A percentile compares a stretch with the other conserved stretches of the same genome.
Conservation (phyloP, 345 rosid genomes). For the Bruguiera parviflora region DNA sequence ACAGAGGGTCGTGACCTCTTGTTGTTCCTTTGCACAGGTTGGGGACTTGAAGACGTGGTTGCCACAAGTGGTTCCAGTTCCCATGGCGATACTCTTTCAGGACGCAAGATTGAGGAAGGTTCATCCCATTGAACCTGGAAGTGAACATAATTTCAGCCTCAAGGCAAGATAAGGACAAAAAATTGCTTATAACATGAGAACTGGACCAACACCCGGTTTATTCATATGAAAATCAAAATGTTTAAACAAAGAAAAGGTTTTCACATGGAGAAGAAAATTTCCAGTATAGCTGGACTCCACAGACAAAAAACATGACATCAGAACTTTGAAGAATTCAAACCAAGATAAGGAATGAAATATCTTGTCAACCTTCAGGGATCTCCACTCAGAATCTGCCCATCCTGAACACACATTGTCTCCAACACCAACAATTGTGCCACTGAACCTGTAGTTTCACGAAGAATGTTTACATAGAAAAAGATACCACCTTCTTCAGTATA, state of each 20-base stretch:
- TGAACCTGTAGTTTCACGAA: constrained; percentile 54
- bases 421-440: constrained; percentile 96
- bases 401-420: constrained; percentile 62
- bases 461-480: neutral
- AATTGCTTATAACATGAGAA: neutral
- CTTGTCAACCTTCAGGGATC: constrained; percentile 78
- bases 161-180: neutral
- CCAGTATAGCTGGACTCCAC: neutral
- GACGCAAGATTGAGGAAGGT: constrained; percentile 76
- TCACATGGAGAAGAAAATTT: neutral
- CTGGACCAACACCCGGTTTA: neutral
- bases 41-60: constrained; percentile 52
- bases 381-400: constrained; percentile 96
- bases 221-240: neutral
- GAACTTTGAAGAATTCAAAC: neutral
- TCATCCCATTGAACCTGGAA: constrained; percentile 92
- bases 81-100: constrained; percentile 95
- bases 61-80: constrained; percentile 92
- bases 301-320: neutral
- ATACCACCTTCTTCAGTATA: constrained; percentile 5
- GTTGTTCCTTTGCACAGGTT: constrained; percentile 78
- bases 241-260: neutral
- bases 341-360: constrained; percentile 1
- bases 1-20: constrained; percentile 75
- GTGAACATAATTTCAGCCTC: neutral